phyloP scores from a whole-genome alignment of 2,329 filamentous ascomycete genomes.

The Lojkania enalia region DNA sequence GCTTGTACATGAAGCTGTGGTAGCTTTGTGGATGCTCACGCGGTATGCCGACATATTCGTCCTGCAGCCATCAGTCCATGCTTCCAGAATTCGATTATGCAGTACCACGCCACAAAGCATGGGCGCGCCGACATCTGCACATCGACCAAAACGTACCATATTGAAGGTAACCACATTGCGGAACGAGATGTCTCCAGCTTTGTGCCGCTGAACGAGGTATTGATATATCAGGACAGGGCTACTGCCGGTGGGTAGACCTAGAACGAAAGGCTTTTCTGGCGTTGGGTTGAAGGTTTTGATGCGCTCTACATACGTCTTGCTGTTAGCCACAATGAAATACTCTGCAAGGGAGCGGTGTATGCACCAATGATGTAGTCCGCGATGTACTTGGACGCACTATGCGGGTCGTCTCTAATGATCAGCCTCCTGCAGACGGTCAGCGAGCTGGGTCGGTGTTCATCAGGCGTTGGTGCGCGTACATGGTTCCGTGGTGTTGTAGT shows the following conservation, averaged over 20 bases:
- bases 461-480: slow-evolving; percentile 37
- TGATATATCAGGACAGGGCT: slow-evolving; percentile 79
- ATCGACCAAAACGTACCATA: slow-evolving; percentile 63
- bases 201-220: slow-evolving; percentile 71
- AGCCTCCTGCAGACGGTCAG: slow-evolving; percentile 66
- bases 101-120: slow-evolving; percentile 24
- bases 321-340: slow-evolving; percentile 26
- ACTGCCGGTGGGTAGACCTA: slow-evolving; percentile 82
- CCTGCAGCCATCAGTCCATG: slow-evolving; percentile 52
- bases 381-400: slow-evolving; percentile 72
- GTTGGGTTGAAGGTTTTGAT: slow-evolving; percentile 78
- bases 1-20: slow-evolving; percentile 91
- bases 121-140: slow-evolving; percentile 15
- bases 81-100: slow-evolving; percentile 16
- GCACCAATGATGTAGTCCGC: slow-evolving; percentile 78
- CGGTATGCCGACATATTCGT: slow-evolving; percentile 84
- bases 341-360: slow-evolving; percentile 23
- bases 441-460: slow-evolving; percentile 18
- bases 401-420: slow-evolving; percentile 76
- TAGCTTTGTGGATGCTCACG: slow-evolving; percentile 84
- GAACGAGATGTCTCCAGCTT: slow-evolving; percentile 77
- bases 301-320: slow-evolving; percentile 60
- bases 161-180: slow-evolving; percentile 90
- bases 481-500: slow-evolving; percentile 21
- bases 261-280: slow-evolving; percentile 73